A percentile compares a stretch with the other conserved stretches of the same genome.
These are phyloP conservation scores for Cladosporium sp. DNA, from an alignment of 2,329 filamentous ascomycete genomes.

Conservation along the genomic window DNA sequence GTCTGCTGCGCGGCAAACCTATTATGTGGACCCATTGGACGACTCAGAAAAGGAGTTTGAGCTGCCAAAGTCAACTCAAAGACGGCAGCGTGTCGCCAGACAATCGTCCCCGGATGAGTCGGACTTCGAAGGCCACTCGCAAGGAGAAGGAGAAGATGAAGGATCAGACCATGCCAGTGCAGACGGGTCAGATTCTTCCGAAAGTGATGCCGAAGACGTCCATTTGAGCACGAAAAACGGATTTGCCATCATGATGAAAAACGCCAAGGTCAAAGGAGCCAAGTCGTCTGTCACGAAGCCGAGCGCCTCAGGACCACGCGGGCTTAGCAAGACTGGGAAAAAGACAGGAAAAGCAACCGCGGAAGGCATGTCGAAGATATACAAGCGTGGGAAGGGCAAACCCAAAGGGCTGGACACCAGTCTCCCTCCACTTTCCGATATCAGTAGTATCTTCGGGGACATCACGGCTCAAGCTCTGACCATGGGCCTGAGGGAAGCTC, in stretches of 20 bases:
- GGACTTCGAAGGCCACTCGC: not conserved
- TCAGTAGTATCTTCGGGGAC: conserved; percentile 45
- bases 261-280: not conserved
- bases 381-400: not conserved
- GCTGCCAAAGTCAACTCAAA: not conserved
- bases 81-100: not conserved
- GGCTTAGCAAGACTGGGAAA: not conserved
- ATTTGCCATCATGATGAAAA: too few species aligned
- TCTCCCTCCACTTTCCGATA: conserved; percentile 42
- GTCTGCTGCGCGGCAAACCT: not conserved
- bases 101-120: not conserved
- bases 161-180: not conserved
- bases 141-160: not conserved
- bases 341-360: not conserved
- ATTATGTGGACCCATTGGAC: not conserved
- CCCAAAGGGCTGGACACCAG: conserved; percentile 21
- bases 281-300: too few species aligned
- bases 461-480: conserved; percentile 37
- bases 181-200: too few species aligned
- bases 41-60: not conserved
- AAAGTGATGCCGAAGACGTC: too few species aligned
- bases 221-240: too few species aligned
- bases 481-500: conserved; percentile 30
- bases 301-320: not conserved
- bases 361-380: not conserved